Percentiles rank a stretch among this genome's conserved stretches.
phyloP scores from a whole-genome alignment of 495 filamentous ascomycete genomes.

The Lasiosphaeris hirsuta region DNA sequence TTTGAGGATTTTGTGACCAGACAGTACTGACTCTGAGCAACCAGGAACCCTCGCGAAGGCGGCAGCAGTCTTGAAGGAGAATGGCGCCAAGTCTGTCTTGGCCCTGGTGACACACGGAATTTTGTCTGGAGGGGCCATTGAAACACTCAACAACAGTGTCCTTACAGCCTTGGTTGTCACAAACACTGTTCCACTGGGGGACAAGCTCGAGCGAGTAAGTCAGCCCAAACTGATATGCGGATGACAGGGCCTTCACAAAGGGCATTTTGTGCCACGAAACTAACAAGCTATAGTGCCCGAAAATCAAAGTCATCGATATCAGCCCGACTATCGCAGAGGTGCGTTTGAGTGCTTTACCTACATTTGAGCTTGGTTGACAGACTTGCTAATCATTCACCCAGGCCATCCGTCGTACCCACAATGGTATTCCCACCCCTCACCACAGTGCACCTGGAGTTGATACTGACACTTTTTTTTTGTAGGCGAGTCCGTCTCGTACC shows the following conservation, averaged over 20 bases:
- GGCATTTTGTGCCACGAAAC: neutral
- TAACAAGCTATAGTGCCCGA: slow-evolving; percentile 52
- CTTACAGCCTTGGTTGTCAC: slow-evolving; percentile 83
- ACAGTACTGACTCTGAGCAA: too few species aligned
- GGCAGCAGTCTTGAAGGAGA: slow-evolving; percentile 83
- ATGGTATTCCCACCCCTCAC: slow-evolving; percentile 58
- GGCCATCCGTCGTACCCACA: slow-evolving; percentile 87
- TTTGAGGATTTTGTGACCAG: too few species aligned
- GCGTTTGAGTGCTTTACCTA: slow-evolving; percentile 17
- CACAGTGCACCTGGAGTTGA: slow-evolving; percentile 8
- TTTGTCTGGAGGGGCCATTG: slow-evolving; percentile 84
- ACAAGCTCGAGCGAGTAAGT: slow-evolving; percentile 55
- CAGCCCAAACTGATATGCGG: neutral
- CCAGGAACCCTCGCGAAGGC: slow-evolving; percentile 76
- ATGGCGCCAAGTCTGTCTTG: slow-evolving; percentile 82
- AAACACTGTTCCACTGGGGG: slow-evolving; percentile 89
- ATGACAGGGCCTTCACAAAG: neutral
- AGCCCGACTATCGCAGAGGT: slow-evolving; percentile 69
- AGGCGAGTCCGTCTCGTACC: slow-evolving; percentile 72
- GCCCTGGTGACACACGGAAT: slow-evolving; percentile 97
- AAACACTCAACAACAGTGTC: slow-evolving; percentile 79
- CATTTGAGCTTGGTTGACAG: slow-evolving; percentile 11
- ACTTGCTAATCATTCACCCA: slow-evolving; percentile 39
- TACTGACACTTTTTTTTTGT: slow-evolving; percentile 2
- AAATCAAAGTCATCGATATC: slow-evolving; percentile 88